Conservation (phyloP, 345 rosid genomes). For the Reutealis trisperma region DNA sequence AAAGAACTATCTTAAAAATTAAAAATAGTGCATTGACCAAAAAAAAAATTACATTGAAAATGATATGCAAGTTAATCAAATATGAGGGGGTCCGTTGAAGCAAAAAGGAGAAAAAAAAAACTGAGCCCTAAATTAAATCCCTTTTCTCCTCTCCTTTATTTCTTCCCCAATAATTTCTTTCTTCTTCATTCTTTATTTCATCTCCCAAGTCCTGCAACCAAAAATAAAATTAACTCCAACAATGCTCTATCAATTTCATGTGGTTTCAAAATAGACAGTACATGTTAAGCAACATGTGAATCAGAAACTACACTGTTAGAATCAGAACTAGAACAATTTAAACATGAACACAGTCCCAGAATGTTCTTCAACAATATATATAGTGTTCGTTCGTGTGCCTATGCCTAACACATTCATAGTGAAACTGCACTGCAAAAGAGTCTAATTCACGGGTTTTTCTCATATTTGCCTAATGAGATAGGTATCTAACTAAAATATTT, state of each 20-base stretch:
- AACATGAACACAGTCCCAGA: no score
- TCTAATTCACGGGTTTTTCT: no score
- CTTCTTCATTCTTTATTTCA: not conserved
- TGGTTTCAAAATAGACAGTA: no score
- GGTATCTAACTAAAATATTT: not conserved
- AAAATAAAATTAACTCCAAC: not conserved
- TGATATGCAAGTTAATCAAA: not conserved
- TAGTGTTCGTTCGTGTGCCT: no score
- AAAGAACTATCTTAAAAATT: not conserved
- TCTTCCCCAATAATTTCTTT: not conserved
- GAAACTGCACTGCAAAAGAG: no score
- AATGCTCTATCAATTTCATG: not conserved
- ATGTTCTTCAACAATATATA: no score
- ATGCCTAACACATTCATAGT: no score
- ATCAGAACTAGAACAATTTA: no score
- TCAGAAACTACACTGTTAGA: no score
- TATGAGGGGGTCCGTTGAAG: not conserved
- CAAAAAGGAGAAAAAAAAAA: not conserved
- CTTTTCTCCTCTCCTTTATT: slow-evolving; percentile 1
- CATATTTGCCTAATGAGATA: not conserved
- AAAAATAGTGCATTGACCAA: not conserved
- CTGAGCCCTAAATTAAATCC: not conserved
- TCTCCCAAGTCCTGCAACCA: not conserved
- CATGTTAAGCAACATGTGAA: not conserved
- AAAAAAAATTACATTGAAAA: not conserved